A percentile compares a stretch with the other conserved stretches of the same genome.
These are phyloP conservation scores for Backusella sp. DNA, from an alignment of 192 early-diverging fungal genomes.

Conservation along the genomic window DNA sequence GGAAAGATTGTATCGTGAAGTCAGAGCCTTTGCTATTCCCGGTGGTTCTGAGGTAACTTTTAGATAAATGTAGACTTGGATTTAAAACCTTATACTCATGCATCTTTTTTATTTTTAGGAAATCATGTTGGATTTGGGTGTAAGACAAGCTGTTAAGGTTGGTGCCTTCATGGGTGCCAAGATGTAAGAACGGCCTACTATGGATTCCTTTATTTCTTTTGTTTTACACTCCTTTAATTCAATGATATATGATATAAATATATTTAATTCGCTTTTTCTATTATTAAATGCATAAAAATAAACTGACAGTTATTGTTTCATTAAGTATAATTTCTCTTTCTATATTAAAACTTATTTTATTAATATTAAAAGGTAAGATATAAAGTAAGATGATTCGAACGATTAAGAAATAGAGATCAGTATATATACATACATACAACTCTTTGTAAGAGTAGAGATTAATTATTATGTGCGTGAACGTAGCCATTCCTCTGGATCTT, in stretches of 20 bases:
- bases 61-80: too few relatives aligned
- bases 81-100: not conserved
- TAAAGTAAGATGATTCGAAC: too few relatives aligned
- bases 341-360: too few relatives aligned
- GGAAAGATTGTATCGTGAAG: conserved; percentile 86
- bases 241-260: not conserved
- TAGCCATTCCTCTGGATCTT: conserved; percentile 16
- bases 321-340: not conserved
- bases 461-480: not conserved
- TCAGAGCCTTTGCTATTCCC: conserved; percentile 79
- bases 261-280: not conserved
- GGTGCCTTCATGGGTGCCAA: conserved; percentile 70
- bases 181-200: conserved; percentile 29
- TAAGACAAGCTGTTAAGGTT: conserved; percentile 78
- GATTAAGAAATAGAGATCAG: too few relatives aligned
- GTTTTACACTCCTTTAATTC: not conserved
- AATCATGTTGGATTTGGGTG: conserved; percentile 87
- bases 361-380: too few relatives aligned
- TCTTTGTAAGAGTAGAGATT: too few relatives aligned
- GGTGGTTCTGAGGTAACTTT: conserved; percentile 61
- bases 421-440: too few relatives aligned
- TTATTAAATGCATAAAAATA: not conserved
- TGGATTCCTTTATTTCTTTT: not conserved
- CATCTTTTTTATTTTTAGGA: conserved; percentile 25
- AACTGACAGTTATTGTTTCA: not conserved